Conservation (phyloP, 495 filamentous ascomycete genomes). For the Xanthoparmelia taractica region DNA sequence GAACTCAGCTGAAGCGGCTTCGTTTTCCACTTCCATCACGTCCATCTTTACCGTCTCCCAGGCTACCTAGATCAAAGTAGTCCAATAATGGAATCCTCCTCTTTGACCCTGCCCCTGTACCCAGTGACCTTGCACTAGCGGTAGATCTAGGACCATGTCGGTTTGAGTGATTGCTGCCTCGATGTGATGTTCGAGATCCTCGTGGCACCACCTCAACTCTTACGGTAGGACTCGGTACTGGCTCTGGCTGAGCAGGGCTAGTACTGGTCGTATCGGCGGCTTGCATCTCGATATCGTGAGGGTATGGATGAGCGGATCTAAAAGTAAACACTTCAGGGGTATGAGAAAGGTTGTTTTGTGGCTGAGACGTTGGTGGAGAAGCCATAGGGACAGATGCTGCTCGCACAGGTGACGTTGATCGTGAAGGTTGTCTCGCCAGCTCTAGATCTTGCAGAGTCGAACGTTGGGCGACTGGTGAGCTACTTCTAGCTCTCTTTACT, state of each 20-base stretch:
- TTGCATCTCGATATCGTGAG: conserved; percentile 61
- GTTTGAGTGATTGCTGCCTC: conserved; percentile 31
- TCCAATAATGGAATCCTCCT: conserved; percentile 68
- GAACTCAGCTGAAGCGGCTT: conserved; percentile 53
- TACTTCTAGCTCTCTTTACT: conserved; percentile 47
- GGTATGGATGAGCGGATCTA: conserved; percentile 58
- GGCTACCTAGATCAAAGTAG: conserved; percentile 69
- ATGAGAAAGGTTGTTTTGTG: conserved; percentile 23
- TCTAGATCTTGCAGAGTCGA: conserved; percentile 40
- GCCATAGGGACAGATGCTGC: conserved; percentile 40
- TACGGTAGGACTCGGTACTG: conserved; percentile 36
- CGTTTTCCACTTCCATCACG: conserved; percentile 63
- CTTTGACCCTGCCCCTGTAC: conserved; percentile 64
- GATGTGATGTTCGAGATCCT: conserved; percentile 42
- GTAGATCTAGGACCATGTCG: conserved; percentile 39
- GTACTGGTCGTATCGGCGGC: conserved; percentile 35
- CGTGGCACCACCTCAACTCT: conserved; percentile 48
- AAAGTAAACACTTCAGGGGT: conserved; percentile 58
- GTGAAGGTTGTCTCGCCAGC: conserved; percentile 30
- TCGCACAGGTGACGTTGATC: conserved; percentile 36
- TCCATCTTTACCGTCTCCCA: conserved; percentile 57
- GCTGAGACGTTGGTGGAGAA: conserved; percentile 19
- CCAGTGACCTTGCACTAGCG: conserved; percentile 38
- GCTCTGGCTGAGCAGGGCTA: conserved; percentile 23
- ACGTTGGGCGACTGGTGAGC: conserved; percentile 54